These are phyloP conservation scores for Cyclanthera cordifolia DNA, from an alignment of 306 rosid genomes.

Conservation along the genomic window DNA sequence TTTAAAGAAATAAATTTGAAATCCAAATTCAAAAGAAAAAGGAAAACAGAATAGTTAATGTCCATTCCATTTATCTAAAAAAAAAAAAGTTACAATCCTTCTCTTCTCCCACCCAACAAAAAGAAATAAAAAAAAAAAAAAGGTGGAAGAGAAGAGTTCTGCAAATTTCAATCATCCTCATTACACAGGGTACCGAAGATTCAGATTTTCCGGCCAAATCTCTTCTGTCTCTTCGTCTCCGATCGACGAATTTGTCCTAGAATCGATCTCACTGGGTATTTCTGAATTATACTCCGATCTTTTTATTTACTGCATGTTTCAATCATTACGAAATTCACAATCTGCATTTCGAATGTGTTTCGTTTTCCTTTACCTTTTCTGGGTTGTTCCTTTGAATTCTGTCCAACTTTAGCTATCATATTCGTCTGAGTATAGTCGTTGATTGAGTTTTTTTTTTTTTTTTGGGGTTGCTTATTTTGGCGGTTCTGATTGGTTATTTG, in stretches of 20 bases:
- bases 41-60: not conserved
- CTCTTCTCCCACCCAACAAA: not conserved
- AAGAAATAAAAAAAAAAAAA: not conserved
- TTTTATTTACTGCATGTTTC: not conserved
- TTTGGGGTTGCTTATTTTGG: not conserved
- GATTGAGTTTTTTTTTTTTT: not conserved
- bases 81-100: not conserved
- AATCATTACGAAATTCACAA: not conserved
- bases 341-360: not conserved
- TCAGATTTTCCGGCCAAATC: constrained; percentile 2
- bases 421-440: not conserved
- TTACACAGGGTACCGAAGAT: not conserved
- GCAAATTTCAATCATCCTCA: constrained; percentile 8
- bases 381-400: not conserved
- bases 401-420: not conserved
- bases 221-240: not conserved
- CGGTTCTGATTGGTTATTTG: not conserved
- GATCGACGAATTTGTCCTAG: not conserved
- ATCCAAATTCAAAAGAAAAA: not conserved
- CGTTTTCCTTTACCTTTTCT: not conserved
- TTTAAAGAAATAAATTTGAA: not conserved
- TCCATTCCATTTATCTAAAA: not conserved
- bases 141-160: not conserved
- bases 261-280: constrained; percentile 8
- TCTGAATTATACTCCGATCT: not conserved